Conservation (phyloP, 768 basidiomycete species). For the Pleurotus salmoneostramineus region DNA sequence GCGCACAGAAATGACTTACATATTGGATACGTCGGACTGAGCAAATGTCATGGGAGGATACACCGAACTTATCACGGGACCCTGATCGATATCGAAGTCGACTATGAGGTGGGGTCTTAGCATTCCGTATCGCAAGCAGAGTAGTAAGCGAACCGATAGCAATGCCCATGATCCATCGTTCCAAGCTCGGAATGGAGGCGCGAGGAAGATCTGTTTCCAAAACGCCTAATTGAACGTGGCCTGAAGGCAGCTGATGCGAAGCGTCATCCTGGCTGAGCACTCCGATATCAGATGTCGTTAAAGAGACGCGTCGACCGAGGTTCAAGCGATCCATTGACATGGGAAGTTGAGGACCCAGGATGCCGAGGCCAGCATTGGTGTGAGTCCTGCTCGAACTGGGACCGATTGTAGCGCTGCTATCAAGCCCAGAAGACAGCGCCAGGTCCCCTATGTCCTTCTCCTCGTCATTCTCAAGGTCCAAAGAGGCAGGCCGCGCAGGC, state of each 20-base stretch:
- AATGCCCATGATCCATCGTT: conserved; percentile 11
- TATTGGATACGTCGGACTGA: conserved; percentile 72
- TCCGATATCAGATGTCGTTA: not conserved
- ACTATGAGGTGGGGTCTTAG: conserved; percentile 36
- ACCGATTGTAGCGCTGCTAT: not conserved
- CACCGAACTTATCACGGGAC: conserved; percentile 71
- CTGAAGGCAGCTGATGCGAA: not conserved
- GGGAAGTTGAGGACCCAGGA: not conserved
- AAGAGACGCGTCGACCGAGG: not conserved
- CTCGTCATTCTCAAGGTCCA: not conserved
- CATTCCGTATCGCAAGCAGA: not conserved
- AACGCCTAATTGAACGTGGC: not conserved
- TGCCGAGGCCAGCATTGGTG: not conserved
- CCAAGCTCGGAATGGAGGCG: conserved; percentile 6
- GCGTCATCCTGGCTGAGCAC: not conserved
- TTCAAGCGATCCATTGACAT: not conserved
- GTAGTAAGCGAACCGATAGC: conserved; percentile 3
- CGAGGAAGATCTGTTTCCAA: not conserved
- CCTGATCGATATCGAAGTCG: conserved; percentile 86
- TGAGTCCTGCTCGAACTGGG: not conserved
- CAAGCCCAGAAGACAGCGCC: not conserved
- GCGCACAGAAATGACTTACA: conserved; percentile 47
- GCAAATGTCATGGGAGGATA: conserved; percentile 66
- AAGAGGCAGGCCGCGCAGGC: not conserved
- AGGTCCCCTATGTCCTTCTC: conserved; percentile 2